Evolutionary conservation across 148 eudicot genomes (phyloP), one percentile per base, ranked within the genome.

Genomic region (Rheum nobile): DNA sequence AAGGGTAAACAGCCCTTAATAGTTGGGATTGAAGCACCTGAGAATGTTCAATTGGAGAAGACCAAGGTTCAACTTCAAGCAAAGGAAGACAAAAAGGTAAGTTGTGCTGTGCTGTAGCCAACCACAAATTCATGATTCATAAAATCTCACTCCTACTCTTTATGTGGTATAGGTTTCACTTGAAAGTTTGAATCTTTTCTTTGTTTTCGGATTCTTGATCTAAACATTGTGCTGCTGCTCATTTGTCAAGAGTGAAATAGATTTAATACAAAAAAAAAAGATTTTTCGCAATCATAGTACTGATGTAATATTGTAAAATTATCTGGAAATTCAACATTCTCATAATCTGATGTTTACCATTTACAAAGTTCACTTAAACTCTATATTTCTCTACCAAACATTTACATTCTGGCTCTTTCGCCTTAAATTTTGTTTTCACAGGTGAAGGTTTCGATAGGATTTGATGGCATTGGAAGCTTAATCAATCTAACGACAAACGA

Each of bases 21-120:
- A 59, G 82, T 89, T 39, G 61, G 74, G 38, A 89, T 91, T 71
- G 71, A 81, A n/a, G 92, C 92, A 75, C 90, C 95, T 72, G 80
- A 78, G 50, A 86, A 77, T 83, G 97, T 91, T 74, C 82, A 72
- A 67, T 83, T 88, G 43, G 92, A 88, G 90, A 81, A 88, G 74
- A 72, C 73, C 32, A 74, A 83, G 31, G 72, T 91, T 77, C 80
- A 84, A 70, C 84, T 91, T 71, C 82, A 72, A 82, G 85, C 83
- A 75, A 86, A 89, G 42, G 84, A 86, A 79, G 80, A 86, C 79
- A 74, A 81, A 44, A 85, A 86, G 97, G 97, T 91, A 84, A 32
- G 38, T 13, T 16, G 5, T 37, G 47, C 11, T 16, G 4, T 42
- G 72, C 26, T 1, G 54, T 48, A 48, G 65, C 65, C 12, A 24